These are phyloP conservation scores for Cutaneotrichosporon sp. DNA, from an alignment of 1,284 basidiomycete genomes.

Conservation along the genomic window DNA sequence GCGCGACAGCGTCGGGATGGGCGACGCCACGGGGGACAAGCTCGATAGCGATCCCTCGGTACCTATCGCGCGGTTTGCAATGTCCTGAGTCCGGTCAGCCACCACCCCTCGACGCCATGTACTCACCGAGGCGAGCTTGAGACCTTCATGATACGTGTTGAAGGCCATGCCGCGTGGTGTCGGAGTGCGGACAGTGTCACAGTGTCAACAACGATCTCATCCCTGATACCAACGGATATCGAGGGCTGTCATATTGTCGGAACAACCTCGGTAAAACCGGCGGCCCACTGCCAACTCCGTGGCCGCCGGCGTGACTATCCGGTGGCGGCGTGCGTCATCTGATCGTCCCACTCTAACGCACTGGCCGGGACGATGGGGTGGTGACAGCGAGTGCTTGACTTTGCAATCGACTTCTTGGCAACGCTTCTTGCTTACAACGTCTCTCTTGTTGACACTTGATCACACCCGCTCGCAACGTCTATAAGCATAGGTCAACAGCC, in stretches of 20 bases:
- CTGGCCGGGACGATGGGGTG: no score
- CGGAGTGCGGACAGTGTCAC: background rate
- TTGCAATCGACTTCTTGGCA: no score
- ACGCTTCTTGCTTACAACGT: background rate
- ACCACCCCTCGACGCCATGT: background rate
- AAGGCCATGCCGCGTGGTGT: constrained; percentile 28
- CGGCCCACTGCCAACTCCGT: no score
- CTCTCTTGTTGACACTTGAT: no score
- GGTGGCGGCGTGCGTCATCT: background rate
- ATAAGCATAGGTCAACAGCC: background rate
- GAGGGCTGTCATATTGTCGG: no score
- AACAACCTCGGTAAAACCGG: no score
- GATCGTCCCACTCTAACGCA: background rate
- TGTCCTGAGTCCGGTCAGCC: constrained; percentile 22
- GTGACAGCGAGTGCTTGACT: no score
- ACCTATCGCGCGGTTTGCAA: constrained; percentile 34
- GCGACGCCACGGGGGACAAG: constrained; percentile 31
- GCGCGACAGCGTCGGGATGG: constrained; percentile 36
- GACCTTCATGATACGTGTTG: constrained; percentile 36
- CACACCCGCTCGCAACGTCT: no score
- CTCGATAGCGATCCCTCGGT: constrained; percentile 36
- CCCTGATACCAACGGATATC: no score
- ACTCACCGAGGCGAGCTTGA: constrained; percentile 37
- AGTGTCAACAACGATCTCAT: background rate
- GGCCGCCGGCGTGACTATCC: no score